Conservation (phyloP, 257 asterid genomes). For the Plantago ovata region DNA sequence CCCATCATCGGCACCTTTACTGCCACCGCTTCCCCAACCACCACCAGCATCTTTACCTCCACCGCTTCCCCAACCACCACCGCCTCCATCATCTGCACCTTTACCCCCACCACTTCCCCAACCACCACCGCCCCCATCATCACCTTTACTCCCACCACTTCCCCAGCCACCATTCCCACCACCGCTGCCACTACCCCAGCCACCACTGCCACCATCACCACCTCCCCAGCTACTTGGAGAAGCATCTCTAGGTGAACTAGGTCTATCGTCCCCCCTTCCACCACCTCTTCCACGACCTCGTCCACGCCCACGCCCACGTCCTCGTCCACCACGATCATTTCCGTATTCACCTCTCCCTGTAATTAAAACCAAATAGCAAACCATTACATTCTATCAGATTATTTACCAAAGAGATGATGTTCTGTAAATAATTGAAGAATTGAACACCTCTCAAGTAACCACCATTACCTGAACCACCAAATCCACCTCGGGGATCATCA, state of each 20-base stretch:
- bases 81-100: not conserved
- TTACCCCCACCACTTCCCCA: not conserved
- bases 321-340: constrained; percentile 50
- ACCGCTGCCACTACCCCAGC: constrained; percentile 4
- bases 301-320: constrained; percentile 30
- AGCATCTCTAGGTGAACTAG: not conserved
- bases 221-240: not conserved
- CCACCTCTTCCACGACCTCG: constrained; percentile 50
- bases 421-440: constrained; percentile 50
- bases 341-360: constrained; percentile 77
- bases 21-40: constrained; percentile 1
- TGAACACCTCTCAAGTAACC: constrained; percentile 69
- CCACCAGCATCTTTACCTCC: not conserved
- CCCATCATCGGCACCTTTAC: not conserved
- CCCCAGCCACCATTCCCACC: constrained; percentile 9
- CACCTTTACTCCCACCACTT: not conserved
- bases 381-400: not conserved
- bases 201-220: constrained; percentile 1
- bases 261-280: constrained; percentile 31
- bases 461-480: constrained; percentile 70
- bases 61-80: constrained; percentile 7
- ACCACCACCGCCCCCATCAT: not conserved
- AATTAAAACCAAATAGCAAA: constrained; percentile 20
- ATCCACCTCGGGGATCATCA: constrained; percentile 74
- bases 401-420: constrained; percentile 11